Percentiles rank a stretch among this genome's conserved stretches.
These are phyloP conservation scores for Lentinula sp. DNA, from an alignment of 768 basidiomycete species.

Conservation along the genomic window DNA sequence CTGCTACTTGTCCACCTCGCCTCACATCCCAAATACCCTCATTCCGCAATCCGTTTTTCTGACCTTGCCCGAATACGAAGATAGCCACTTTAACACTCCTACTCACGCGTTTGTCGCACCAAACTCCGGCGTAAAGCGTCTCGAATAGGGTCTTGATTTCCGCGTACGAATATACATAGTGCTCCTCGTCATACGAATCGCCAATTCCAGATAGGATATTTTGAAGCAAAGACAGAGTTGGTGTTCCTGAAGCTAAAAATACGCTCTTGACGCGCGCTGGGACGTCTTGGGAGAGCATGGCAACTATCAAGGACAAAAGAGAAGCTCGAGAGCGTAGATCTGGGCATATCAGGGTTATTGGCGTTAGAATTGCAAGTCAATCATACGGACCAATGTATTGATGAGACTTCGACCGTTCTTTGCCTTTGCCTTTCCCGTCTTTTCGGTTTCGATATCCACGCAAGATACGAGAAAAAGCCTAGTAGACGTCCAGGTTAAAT, in stretches of 20 bases:
- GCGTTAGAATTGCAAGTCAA: too few relatives aligned
- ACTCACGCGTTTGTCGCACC: not conserved
- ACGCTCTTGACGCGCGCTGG: conserved; percentile 2
- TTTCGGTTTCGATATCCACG: not conserved
- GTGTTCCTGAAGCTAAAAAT: not conserved
- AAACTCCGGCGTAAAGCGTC: not conserved
- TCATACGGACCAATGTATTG: not conserved
- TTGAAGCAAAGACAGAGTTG: not conserved
- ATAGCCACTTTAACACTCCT: not conserved
- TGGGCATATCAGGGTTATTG: not conserved
- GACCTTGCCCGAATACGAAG: not conserved
- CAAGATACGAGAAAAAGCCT: not conserved
- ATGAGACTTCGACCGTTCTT: not conserved
- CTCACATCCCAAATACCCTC: not conserved
- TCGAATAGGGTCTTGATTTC: not conserved
- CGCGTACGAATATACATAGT: not conserved
- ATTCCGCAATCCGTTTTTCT: not conserved
- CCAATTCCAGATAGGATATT: not conserved
- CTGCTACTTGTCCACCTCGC: not conserved
- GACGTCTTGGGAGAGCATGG: not conserved
- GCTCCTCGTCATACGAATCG: not conserved
- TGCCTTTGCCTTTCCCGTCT: conserved; percentile 1
- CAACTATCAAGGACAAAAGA: not conserved
- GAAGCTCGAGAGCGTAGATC: not conserved
- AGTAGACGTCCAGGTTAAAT: not conserved